Evolutionary conservation across 1,284 basidiomycete genomes (phyloP).

Genomic region (Neolentinus lepideus): DNA sequence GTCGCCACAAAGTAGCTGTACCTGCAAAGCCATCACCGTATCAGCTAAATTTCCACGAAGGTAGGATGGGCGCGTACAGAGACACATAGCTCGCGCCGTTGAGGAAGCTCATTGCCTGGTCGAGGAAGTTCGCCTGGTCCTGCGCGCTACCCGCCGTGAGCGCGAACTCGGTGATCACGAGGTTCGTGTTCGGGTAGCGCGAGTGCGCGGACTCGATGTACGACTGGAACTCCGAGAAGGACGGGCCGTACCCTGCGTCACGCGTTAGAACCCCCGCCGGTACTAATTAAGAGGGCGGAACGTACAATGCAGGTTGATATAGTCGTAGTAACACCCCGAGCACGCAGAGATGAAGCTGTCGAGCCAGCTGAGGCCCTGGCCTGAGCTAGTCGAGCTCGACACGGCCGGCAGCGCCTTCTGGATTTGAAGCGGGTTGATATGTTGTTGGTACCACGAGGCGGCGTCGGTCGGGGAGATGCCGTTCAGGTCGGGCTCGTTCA

Average conservation of each 20-base stretch:
- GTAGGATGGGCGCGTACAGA: background rate
- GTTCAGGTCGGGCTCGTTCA: conserved; percentile 11
- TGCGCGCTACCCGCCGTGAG: background rate
- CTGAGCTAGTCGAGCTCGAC: conserved; percentile 11
- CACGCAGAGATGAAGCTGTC: conserved; percentile 13
- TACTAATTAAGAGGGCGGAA: conserved; percentile 4
- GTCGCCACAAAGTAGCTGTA: conserved; percentile 4
- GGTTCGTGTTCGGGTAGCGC: conserved; percentile 3
- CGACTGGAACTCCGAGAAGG: conserved; percentile 5
- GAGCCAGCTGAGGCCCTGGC: conserved; percentile 16
- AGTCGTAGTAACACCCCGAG: conserved; percentile 16
- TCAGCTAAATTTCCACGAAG: background rate
- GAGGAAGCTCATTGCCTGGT: background rate
- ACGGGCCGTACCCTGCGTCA: conserved; percentile 1
- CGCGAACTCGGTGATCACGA: conserved; percentile 5
- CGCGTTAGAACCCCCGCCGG: background rate
- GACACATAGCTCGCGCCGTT: background rate
- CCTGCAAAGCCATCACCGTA: background rate
- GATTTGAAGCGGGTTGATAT: conserved; percentile 11
- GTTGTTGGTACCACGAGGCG: conserved; percentile 10
- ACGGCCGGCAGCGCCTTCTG: conserved; percentile 17
- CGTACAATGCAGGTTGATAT: conserved; percentile 14
- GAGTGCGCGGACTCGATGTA: conserved; percentile 4
- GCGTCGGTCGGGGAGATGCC: conserved; percentile 7
- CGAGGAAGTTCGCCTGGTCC: conserved; percentile 1